These are phyloP conservation scores for Simplicillium aogashimaense DNA, from an alignment of 2,329 filamentous ascomycete genomes.

Conservation along the genomic window DNA sequence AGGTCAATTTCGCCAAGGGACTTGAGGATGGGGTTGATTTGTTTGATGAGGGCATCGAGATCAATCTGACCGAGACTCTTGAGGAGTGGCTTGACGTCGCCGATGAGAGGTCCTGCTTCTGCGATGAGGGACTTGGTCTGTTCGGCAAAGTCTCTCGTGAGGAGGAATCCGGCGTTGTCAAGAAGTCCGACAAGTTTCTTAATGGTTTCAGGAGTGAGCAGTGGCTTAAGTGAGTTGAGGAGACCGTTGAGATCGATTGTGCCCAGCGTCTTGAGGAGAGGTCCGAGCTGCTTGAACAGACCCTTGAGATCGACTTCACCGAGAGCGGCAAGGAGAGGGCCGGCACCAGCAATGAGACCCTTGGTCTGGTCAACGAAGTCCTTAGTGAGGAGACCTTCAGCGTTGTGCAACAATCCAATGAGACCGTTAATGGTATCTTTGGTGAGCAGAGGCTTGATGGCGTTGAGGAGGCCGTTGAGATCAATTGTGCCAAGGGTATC, in stretches of 20 bases:
- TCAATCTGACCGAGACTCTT: slow-evolving; percentile 14
- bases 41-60: slow-evolving; percentile 18
- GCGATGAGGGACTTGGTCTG: slow-evolving; percentile 16
- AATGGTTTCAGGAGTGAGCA: slow-evolving; percentile 17
- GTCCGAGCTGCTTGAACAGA: slow-evolving; percentile 20
- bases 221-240: slow-evolving; percentile 14
- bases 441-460: slow-evolving; percentile 19
- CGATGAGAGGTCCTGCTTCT: slow-evolving; percentile 12
- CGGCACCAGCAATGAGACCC: slow-evolving; percentile 15
- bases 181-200: slow-evolving; percentile 20
- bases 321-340: slow-evolving; percentile 21
- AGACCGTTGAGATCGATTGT: slow-evolving; percentile 20
- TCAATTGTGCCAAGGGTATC: slow-evolving; percentile 18
- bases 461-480: slow-evolving; percentile 15
- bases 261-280: slow-evolving; percentile 20
- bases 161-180: slow-evolving; percentile 17
- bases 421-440: slow-evolving; percentile 19
- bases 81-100: slow-evolving; percentile 10
- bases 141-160: slow-evolving; percentile 17
- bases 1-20: slow-evolving; percentile 22
- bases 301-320: slow-evolving; percentile 21
- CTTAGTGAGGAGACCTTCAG: slow-evolving; percentile 16
- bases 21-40: slow-evolving; percentile 22
- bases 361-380: slow-evolving; percentile 16
- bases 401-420: slow-evolving; percentile 22